These are phyloP conservation scores for Saccharomyces hybrid DNA, from an alignment of 1,139 yeast species.

Conservation along the genomic window DNA sequence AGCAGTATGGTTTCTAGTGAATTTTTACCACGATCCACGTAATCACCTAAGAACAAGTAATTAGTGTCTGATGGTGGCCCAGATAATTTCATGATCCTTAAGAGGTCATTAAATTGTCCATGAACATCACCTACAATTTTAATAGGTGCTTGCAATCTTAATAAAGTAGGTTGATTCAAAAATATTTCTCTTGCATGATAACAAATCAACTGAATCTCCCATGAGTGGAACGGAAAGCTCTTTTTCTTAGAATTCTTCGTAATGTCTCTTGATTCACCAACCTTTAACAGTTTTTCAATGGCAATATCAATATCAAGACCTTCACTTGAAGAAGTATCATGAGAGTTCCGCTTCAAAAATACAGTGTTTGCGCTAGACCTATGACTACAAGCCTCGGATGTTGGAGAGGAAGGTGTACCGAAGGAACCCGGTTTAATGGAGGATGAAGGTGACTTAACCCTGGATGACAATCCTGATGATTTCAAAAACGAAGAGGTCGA, in stretches of 20 bases:
- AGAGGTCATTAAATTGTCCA: slow-evolving; percentile 72
- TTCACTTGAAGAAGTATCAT: slow-evolving; percentile 25
- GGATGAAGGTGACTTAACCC: background rate
- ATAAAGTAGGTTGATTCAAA: slow-evolving; percentile 65
- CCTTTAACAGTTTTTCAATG: slow-evolving; percentile 27
- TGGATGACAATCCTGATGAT: slow-evolving; percentile 4
- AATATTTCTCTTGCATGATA: slow-evolving; percentile 62
- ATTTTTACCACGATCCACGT: slow-evolving; percentile 81
- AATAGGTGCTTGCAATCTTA: slow-evolving; percentile 75
- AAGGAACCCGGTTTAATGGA: background rate
- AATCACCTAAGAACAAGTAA: slow-evolving; percentile 74
- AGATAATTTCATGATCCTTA: slow-evolving; percentile 65
- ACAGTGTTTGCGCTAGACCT: slow-evolving; percentile 10
- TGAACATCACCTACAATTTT: slow-evolving; percentile 84
- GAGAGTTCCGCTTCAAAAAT: slow-evolving; percentile 26
- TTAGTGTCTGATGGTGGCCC: slow-evolving; percentile 78
- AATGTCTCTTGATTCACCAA: slow-evolving; percentile 18
- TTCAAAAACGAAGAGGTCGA: slow-evolving; percentile 13
- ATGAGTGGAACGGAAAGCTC: slow-evolving; percentile 36
- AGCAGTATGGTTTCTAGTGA: slow-evolving; percentile 71
- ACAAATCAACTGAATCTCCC: slow-evolving; percentile 60
- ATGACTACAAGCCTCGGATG: slow-evolving; percentile 13
- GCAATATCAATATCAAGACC: slow-evolving; percentile 29
- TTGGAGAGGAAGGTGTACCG: slow-evolving; percentile 2
- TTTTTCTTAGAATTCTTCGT: slow-evolving; percentile 5